phyloP scores from a whole-genome alignment of 306 rosid species.

The Quercus alba region DNA sequence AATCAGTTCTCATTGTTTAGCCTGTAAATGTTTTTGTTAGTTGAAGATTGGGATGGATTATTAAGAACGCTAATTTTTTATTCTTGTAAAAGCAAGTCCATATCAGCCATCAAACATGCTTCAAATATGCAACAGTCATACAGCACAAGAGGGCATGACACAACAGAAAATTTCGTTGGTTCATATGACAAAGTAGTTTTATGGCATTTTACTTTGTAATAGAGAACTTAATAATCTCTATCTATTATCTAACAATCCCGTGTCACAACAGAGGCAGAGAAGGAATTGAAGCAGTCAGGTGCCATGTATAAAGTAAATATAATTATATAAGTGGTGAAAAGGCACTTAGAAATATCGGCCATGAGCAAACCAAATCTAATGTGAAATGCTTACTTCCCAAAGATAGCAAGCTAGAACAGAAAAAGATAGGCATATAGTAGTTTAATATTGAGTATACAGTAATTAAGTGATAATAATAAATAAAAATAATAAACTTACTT shows the following conservation, averaged over 20 bases:
- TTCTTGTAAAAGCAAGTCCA: neutral
- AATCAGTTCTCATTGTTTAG: too few species aligned
- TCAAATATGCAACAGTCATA: neutral
- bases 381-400: neutral
- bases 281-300: neutral
- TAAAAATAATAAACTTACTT: slow-evolving; percentile 46
- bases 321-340: neutral
- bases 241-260: neutral
- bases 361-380: neutral
- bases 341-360: neutral
- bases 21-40: neutral
- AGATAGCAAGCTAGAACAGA: neutral
- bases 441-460: neutral
- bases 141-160: neutral
- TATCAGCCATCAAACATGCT: neutral
- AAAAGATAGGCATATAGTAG: neutral
- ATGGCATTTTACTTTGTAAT: neutral
- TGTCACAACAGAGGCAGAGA: neutral
- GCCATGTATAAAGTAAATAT: neutral
- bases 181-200: neutral
- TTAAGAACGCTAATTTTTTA: neutral
- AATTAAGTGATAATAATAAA: neutral
- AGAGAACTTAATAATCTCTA: neutral
- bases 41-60: neutral
- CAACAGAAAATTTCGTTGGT: neutral